A percentile compares a stretch with the other conserved stretches of the same genome.
phyloP scores from a whole-genome alignment of 768 basidiomycete genomes.

The Suillus brevipes region DNA sequence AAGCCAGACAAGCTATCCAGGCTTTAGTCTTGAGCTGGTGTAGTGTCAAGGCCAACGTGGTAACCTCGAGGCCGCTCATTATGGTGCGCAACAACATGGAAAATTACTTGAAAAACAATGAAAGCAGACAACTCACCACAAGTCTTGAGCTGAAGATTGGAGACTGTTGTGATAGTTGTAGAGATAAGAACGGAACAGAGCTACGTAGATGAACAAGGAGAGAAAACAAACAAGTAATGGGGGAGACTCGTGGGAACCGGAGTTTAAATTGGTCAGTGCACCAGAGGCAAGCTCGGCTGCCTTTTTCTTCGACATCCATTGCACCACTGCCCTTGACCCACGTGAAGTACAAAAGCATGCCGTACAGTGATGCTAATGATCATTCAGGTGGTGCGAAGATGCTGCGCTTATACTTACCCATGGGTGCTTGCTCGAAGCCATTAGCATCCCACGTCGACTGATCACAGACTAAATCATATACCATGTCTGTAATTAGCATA shows the following conservation, averaged over 20 bases:
- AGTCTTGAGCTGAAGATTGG: constrained; percentile 14
- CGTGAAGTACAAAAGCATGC: not conserved
- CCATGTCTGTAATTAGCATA: not conserved
- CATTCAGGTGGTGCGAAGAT: not conserved
- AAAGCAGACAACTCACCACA: constrained; percentile 24
- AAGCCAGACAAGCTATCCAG: constrained; percentile 1
- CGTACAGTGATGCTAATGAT: not conserved
- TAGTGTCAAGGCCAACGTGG: constrained; percentile 26
- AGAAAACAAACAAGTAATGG: constrained; percentile 42
- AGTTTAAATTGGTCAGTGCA: constrained; percentile 42
- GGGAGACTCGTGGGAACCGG: constrained; percentile 48
- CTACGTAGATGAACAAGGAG: constrained; percentile 29
- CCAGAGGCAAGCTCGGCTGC: constrained; percentile 15
- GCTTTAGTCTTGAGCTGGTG: constrained; percentile 9
- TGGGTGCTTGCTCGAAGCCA: not conserved
- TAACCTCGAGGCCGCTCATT: constrained; percentile 29
- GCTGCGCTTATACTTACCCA: not conserved
- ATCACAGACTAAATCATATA: not conserved
- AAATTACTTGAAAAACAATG: not conserved
- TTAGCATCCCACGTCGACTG: not conserved
- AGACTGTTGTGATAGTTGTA: constrained; percentile 15
- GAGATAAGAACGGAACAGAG: constrained; percentile 30
- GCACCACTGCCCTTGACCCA: not conserved
- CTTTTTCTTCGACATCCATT: not conserved
- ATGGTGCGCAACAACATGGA: constrained; percentile 15